phyloP scores from a whole-genome alignment of 108 stramenopile species.

The Skeletonema costatum region DNA sequence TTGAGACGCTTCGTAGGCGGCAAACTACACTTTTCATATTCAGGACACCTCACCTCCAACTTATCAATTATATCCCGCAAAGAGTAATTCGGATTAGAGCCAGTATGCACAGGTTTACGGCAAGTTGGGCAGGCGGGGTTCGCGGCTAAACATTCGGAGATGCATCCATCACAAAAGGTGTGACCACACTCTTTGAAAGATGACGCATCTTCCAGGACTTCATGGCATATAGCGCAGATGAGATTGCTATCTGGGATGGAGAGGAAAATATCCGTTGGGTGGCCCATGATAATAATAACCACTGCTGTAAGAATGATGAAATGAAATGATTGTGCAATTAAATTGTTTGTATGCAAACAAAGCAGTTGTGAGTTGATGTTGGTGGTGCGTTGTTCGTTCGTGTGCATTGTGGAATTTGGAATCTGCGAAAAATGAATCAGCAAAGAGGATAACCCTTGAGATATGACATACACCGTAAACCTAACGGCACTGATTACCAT shows the following conservation, averaged over 20 bases:
- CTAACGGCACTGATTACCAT: too few species aligned
- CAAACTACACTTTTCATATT: not conserved
- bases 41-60: constrained; percentile 3
- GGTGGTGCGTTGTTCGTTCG: too few species aligned
- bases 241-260: not conserved
- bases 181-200: constrained; percentile 25
- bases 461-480: too few species aligned
- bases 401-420: too few species aligned
- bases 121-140: constrained; percentile 15
- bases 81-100: constrained; percentile 8
- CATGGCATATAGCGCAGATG: constrained; percentile 13
- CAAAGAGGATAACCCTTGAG: too few species aligned
- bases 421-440: too few species aligned
- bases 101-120: constrained; percentile 7
- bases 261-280: constrained; percentile 13
- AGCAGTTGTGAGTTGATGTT: too few species aligned
- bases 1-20: not conserved
- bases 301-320: too few species aligned
- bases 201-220: constrained; percentile 2
- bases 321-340: too few species aligned
- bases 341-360: too few species aligned
- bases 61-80: constrained; percentile 3
- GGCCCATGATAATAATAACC: not conserved
- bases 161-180: constrained; percentile 17
- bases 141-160: not conserved